Percentiles rank a stretch among this genome's conserved stretches.
phyloP scores from a whole-genome alignment of 148 eudicot genomes.

The Polygonum aviculare region DNA sequence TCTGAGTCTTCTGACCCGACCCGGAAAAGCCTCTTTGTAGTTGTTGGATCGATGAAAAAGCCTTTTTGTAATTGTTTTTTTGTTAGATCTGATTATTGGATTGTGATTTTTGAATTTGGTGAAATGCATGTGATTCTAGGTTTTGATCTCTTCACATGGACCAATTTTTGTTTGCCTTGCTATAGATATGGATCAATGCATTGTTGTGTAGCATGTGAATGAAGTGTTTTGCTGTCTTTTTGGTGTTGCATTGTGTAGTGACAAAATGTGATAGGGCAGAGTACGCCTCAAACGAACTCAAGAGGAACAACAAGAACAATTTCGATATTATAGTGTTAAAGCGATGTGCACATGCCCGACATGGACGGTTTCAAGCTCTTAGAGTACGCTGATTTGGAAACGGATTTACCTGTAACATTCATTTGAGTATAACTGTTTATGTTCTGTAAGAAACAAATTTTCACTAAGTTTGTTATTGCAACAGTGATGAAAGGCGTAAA shows the following conservation, averaged over 20 bases:
- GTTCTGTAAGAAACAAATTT: not conserved
- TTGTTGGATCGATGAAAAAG: no score
- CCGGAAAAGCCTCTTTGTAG: not conserved
- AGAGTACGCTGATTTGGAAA: constrained; percentile 9
- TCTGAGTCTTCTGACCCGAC: constrained; percentile 31
- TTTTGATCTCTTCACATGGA: not conserved
- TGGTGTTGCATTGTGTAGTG: constrained; percentile 34
- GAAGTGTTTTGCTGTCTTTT: not conserved
- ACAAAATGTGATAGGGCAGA: constrained; percentile 82
- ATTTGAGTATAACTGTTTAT: not conserved
- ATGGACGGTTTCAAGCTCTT: constrained; percentile 14
- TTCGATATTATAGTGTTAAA: constrained; percentile 2
- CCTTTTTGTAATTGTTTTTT: no score
- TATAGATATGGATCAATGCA: not conserved
- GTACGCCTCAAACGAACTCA: constrained; percentile 9
- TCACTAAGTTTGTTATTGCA: not conserved
- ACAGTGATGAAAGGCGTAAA: constrained; percentile 81
- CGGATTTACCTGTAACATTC: constrained; percentile 4
- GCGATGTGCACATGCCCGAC: constrained; percentile 13
- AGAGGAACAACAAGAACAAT: constrained; percentile 7
- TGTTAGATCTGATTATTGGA: no score
- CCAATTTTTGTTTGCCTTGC: not conserved
- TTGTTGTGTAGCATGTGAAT: not conserved
- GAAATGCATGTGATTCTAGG: not conserved
- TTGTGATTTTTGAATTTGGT: not conserved